These are phyloP conservation scores for Aquilaria sinensis DNA, from an alignment of 345 rosid genomes.

Conservation along the genomic window DNA sequence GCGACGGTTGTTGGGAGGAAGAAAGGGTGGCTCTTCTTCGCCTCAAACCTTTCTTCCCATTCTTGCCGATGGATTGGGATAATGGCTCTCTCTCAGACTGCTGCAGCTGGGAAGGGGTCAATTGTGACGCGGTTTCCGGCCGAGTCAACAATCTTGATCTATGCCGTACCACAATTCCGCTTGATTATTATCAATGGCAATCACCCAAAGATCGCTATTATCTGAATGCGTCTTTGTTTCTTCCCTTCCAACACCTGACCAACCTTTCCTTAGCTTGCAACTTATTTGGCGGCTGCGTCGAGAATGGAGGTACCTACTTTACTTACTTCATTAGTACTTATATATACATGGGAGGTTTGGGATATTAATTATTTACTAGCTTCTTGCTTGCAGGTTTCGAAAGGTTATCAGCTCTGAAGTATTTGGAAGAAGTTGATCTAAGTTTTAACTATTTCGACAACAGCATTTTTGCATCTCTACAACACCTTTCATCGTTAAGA, in stretches of 20 bases:
- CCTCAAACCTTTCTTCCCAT: neutral
- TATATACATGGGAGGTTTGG: no score
- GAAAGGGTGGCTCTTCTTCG: constrained; percentile 4
- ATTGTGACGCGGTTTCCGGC: neutral
- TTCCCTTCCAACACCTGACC: constrained; percentile 5
- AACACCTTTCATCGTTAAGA: neutral
- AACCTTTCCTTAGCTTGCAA: neutral
- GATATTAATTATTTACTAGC: neutral
- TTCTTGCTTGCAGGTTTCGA: neutral
- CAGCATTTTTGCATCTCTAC: neutral
- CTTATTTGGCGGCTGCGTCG: neutral
- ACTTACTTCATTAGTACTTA: no score
- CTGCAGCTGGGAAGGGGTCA: neutral
- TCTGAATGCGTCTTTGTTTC: constrained; percentile 8
- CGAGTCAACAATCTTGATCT: neutral
- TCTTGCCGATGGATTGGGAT: no score
- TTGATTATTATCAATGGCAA: no score
- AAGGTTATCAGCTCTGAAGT: neutral
- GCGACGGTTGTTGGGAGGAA: constrained; percentile 1
- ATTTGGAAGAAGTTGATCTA: neutral
- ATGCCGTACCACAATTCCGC: neutral
- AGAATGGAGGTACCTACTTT: neutral
- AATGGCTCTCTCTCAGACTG: no score
- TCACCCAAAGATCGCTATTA: neutral
- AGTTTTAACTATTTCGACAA: neutral